Percentiles rank a stretch among this genome's conserved stretches.
Evolutionary conservation across 2,329 filamentous ascomycete genomes (phyloP).

Genomic region (Xylariales sp.): DNA sequence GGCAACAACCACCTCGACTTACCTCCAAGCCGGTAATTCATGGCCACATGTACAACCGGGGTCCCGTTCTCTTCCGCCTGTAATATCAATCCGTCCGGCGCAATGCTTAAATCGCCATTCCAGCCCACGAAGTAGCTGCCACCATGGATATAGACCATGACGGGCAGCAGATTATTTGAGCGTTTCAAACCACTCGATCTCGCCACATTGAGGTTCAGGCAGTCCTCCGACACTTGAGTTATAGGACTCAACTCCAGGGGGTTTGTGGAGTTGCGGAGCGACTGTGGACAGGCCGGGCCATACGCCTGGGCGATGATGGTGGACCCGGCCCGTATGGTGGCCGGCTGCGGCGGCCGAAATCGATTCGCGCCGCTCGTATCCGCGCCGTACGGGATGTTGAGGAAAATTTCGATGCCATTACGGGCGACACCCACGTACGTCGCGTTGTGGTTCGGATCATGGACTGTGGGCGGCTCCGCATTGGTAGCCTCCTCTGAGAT

Average conservation of each 20-base stretch:
- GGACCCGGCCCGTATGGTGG: conserved; percentile 14
- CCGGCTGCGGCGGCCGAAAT: conserved; percentile 25
- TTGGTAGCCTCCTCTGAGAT: too few relatives aligned
- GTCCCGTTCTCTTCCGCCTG: neutral
- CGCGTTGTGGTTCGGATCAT: conserved; percentile 5
- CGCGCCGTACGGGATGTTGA: conserved; percentile 26
- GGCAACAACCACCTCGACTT: too few relatives aligned
- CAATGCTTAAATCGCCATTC: conserved; percentile 8
- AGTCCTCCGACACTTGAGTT: neutral
- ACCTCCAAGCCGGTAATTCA: too few relatives aligned
- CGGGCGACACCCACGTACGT: conserved; percentile 21
- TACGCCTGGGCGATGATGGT: conserved; percentile 20
- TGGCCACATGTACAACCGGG: neutral
- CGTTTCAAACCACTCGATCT: conserved; percentile 11
- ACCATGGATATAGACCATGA: conserved; percentile 21
- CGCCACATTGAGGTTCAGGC: conserved; percentile 13
- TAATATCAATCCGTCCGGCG: neutral
- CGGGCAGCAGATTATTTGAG: conserved; percentile 15
- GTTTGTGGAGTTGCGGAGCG: neutral
- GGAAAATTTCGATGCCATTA: conserved; percentile 25
- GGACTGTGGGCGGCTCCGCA: neutral
- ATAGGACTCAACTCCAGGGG: neutral
- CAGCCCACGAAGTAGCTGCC: conserved; percentile 10
- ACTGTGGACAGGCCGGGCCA: neutral
- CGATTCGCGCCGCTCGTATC: conserved; percentile 24